Evolutionary conservation across 257 asterid genomes (phyloP).

Genomic region (Cinchona pubescens): DNA sequence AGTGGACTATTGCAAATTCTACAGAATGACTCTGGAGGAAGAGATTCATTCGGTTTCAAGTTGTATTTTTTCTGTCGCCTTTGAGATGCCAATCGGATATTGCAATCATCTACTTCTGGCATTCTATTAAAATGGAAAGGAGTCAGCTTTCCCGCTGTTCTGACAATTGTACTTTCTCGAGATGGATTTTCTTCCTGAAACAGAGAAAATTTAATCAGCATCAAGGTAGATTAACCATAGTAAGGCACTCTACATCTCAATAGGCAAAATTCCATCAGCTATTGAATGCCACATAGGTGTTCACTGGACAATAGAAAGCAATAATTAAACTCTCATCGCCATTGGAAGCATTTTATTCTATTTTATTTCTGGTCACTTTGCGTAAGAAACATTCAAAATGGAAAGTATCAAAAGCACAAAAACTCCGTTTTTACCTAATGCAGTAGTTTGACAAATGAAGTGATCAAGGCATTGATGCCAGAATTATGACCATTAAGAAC

Average conservation of each 20-base stretch:
- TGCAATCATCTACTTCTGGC: conserved; percentile 52
- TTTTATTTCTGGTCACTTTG: background rate
- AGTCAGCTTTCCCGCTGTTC: conserved; percentile 92
- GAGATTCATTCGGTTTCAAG: conserved; percentile 53
- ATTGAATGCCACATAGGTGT: background rate
- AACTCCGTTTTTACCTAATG: conserved; percentile 51
- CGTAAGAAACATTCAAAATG: too few species aligned
- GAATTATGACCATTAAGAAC: conserved; percentile 43
- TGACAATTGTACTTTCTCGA: conserved; percentile 85
- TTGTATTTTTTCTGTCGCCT: conserved; percentile 88
- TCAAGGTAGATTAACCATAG: background rate
- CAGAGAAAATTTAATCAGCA: background rate
- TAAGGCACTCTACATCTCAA: background rate
- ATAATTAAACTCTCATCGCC: background rate
- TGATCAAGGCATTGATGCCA: conserved; percentile 75
- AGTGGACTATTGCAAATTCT: conserved; percentile 77
- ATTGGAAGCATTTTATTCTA: background rate
- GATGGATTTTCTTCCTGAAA: conserved; percentile 88
- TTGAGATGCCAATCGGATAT: conserved; percentile 52
- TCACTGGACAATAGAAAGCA: background rate
- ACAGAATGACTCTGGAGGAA: conserved; percentile 71
- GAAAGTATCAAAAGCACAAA: background rate
- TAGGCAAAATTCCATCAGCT: background rate
- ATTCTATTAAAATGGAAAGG: conserved; percentile 76
- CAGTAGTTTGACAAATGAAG: conserved; percentile 77